A percentile compares a stretch with the other conserved stretches of the same genome.
Evolutionary conservation across 2,329 filamentous ascomycete species (phyloP).

Genomic region (Hypoxylon sp.): DNA sequence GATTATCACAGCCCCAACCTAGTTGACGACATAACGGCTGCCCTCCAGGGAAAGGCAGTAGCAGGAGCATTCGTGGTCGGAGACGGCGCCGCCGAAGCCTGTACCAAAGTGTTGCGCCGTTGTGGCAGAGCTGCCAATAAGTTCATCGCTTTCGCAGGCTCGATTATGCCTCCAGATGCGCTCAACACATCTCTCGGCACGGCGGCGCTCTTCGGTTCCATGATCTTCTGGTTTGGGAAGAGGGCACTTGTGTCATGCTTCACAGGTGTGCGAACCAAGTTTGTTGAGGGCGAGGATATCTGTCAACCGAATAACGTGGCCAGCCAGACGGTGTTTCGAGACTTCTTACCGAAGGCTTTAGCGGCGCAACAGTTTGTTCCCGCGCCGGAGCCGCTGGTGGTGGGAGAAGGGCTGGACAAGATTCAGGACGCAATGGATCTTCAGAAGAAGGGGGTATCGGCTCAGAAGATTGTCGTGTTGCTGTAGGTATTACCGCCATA

Average conservation of each 20-base stretch:
- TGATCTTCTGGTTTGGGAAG: slow-evolving; percentile 16
- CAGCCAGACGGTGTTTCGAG: slow-evolving; percentile 40
- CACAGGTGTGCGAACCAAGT: slow-evolving; percentile 26
- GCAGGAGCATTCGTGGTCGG: slow-evolving; percentile 43
- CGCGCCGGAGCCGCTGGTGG: slow-evolving; percentile 45
- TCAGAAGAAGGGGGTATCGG: slow-evolving; percentile 25
- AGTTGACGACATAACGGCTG: slow-evolving; percentile 46
- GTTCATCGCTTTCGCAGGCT: slow-evolving; percentile 31
- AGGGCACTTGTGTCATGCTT: slow-evolving; percentile 8
- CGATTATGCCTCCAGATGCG: slow-evolving; percentile 1
- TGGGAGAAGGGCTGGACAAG: slow-evolving; percentile 33
- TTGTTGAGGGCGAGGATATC: slow-evolving; percentile 30
- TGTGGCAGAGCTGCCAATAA: slow-evolving; percentile 15
- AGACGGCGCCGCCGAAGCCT: slow-evolving; percentile 26
- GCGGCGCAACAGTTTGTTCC: slow-evolving; percentile 37
- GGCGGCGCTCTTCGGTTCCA: neutral
- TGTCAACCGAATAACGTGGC: slow-evolving; percentile 29
- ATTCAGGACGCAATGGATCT: slow-evolving; percentile 32
- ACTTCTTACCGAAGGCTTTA: slow-evolving; percentile 45
- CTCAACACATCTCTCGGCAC: neutral
- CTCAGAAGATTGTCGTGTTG: slow-evolving; percentile 35
- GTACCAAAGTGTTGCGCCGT: slow-evolving; percentile 37
- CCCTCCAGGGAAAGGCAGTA: slow-evolving; percentile 17
- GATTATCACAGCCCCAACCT: slow-evolving; percentile 55
- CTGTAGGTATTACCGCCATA: neutral